These are phyloP conservation scores for Vararia minispora DNA, from an alignment of 768 basidiomycete species.

Conservation along the genomic window DNA sequence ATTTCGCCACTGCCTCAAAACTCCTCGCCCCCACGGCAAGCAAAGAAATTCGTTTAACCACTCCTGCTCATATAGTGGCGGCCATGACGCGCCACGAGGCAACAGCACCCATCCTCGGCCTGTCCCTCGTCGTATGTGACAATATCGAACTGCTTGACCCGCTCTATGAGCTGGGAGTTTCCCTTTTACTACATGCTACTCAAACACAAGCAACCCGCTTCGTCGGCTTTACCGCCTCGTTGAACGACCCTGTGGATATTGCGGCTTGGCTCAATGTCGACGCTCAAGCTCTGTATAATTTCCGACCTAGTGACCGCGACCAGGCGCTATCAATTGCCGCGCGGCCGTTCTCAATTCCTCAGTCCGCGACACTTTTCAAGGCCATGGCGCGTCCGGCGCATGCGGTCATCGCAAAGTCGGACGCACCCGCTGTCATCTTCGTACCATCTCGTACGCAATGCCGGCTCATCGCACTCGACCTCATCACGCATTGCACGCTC, in stretches of 20 bases:
- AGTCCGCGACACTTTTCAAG: conserved; percentile 81
- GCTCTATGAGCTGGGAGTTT: conserved; percentile 73
- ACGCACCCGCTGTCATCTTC: conserved; percentile 63
- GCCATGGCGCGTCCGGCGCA: conserved; percentile 89
- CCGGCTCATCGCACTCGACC: conserved; percentile 58
- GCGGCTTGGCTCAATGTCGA: conserved; percentile 78
- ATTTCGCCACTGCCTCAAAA: conserved; percentile 18
- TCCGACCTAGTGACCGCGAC: conserved; percentile 75
- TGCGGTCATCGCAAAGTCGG: conserved; percentile 44
- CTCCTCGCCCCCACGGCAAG: conserved; percentile 27
- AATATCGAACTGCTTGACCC: conserved; percentile 76
- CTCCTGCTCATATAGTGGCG: conserved; percentile 39
- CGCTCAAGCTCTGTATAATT: conserved; percentile 51
- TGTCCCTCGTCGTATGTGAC: conserved; percentile 71
- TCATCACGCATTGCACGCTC: conserved; percentile 81
- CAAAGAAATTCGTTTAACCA: conserved; percentile 44
- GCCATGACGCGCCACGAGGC: conserved; percentile 24
- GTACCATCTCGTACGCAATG: conserved; percentile 82
- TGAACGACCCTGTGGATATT: conserved; percentile 72
- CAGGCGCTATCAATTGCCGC: conserved; percentile 59
- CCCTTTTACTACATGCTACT: conserved; percentile 55
- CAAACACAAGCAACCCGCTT: conserved; percentile 55
- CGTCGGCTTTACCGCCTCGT: conserved; percentile 66
- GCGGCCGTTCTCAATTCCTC: conserved; percentile 75
- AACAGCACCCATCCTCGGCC: conserved; percentile 22